These are phyloP conservation scores for Suillus hirtellus DNA, from an alignment of 768 basidiomycete genomes.

Conservation along the genomic window DNA sequence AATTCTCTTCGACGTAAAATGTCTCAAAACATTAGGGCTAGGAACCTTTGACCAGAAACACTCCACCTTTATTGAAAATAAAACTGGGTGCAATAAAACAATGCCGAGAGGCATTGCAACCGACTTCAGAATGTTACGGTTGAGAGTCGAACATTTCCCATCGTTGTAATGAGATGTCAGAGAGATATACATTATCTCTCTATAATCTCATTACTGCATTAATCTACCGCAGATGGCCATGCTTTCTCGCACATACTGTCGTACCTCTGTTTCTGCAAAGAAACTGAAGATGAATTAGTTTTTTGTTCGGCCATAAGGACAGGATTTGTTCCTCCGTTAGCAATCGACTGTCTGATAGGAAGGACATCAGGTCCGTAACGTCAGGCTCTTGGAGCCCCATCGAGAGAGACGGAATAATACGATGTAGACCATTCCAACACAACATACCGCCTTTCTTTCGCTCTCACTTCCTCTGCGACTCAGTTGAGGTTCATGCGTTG, in stretches of 20 bases:
- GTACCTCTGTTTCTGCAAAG: not conserved
- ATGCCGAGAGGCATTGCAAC: not conserved
- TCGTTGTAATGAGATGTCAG: not conserved
- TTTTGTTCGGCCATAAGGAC: not conserved
- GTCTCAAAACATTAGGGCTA: not conserved
- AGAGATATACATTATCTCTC: not conserved
- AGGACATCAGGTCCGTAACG: constrained; percentile 27
- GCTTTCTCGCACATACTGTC: not conserved
- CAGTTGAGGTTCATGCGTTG: constrained; percentile 18
- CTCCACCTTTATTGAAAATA: not conserved
- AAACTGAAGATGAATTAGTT: not conserved
- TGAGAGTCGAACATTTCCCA: not conserved
- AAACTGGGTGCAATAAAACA: not conserved
- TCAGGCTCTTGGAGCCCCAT: too few relatives aligned
- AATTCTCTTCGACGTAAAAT: not conserved
- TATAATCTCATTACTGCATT: not conserved
- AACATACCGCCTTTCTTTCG: constrained; percentile 19
- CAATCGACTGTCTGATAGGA: constrained; percentile 26
- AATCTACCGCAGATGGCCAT: not conserved
- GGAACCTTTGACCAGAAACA: not conserved
- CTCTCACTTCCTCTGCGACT: constrained; percentile 25
- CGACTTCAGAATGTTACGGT: not conserved
- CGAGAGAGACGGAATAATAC: too few relatives aligned
- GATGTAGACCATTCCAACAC: constrained; percentile 15
- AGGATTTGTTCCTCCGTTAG: not conserved